Base-by-base conservation (phyloP, 139 green algal genomes). In the Pseudopediastrum boryanum region DNA sequence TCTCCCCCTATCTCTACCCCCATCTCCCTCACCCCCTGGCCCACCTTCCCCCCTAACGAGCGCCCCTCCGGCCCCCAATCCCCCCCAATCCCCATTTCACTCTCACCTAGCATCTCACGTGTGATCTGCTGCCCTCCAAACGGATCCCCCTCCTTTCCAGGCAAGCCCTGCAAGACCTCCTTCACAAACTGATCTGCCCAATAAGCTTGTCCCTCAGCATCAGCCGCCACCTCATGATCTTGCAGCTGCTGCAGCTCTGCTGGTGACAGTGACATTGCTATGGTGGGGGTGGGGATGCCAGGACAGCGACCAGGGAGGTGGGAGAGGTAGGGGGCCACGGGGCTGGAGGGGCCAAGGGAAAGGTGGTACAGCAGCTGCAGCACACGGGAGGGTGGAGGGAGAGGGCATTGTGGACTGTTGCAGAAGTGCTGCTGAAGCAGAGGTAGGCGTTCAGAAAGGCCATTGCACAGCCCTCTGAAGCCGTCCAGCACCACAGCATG, bases 201-300 rank as follows among this genome's bases (percentile, higher is more conserved):
- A 36, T 85, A 59, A 2, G 35, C 64, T 48, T 81, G 74, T 23
- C 61, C 51, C 35, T 35, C 74, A 19, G 74, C 74, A 39, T 81
- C 74, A 12, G 44, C 74, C 33, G 43, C 35, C 44, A 81, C 23
- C 12, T n/a, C 46, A 9, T 25, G 23, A 36, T 74, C 46, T 48
- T 81, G 74, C 46, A 74, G 43, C 62, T 81, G 46, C n/a, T 66
- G 48, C 21, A 81, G 61, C 41, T 73, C 61, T 0, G 62, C 25
- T 42, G 58, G 31, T 27, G 39, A 29, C 73, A 84, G 65, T 4
- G 85, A 68, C 85, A 90, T 90, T 8, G 77, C 85, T 12, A 88
- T 64, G 0, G 75, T 61, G 10, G 85, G 85, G 51, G 63, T 41
- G 19, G 67, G 54, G 3, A 84, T 74, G 10, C 80, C 82, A 5